Conservation (phyloP, 1,139 yeast species). For the Kurtzmaniella quercitrusa region DNA sequence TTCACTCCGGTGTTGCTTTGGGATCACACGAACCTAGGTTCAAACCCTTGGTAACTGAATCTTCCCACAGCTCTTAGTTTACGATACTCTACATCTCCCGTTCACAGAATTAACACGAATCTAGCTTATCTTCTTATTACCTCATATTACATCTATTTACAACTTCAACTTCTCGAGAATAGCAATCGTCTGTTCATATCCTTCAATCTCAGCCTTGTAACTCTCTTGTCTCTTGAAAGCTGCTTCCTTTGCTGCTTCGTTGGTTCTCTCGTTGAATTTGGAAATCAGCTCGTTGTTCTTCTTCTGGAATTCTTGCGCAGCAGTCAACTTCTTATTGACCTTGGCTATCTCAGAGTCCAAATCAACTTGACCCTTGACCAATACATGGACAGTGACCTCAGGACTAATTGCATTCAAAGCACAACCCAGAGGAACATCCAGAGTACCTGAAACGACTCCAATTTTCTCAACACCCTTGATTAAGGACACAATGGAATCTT, state of each 20-base stretch:
- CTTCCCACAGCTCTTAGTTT: too few species aligned
- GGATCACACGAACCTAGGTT: too few species aligned
- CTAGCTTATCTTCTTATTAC: too few species aligned
- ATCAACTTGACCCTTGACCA: conserved; percentile 93
- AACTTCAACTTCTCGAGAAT: conserved; percentile 72
- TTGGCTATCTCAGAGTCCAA: conserved; percentile 85
- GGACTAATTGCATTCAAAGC: conserved; percentile 80
- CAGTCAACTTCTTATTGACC: conserved; percentile 69
- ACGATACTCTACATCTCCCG: too few species aligned
- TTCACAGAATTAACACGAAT: too few species aligned
- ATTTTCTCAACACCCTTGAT: conserved; percentile 84
- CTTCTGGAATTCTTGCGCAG: conserved; percentile 48
- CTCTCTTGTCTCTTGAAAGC: conserved; percentile 68
- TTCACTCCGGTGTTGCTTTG: too few species aligned
- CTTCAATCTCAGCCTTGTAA: conserved; percentile 80
- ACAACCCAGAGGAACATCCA: conserved; percentile 79
- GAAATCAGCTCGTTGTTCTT: conserved; percentile 43
- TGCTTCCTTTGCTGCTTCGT: conserved; percentile 72
- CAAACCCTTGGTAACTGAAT: too few species aligned
- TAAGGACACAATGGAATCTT: conserved; percentile 79
- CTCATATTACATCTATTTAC: conserved; percentile 19
- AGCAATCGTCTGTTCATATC: conserved; percentile 72
- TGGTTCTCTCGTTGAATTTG: conserved; percentile 86
- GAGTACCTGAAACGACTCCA: conserved; percentile 50
- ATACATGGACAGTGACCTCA: conserved; percentile 77